Evolutionary conservation across 331 rosid genomes (phyloP).

Genomic region (Telfairia occidentalis): DNA sequence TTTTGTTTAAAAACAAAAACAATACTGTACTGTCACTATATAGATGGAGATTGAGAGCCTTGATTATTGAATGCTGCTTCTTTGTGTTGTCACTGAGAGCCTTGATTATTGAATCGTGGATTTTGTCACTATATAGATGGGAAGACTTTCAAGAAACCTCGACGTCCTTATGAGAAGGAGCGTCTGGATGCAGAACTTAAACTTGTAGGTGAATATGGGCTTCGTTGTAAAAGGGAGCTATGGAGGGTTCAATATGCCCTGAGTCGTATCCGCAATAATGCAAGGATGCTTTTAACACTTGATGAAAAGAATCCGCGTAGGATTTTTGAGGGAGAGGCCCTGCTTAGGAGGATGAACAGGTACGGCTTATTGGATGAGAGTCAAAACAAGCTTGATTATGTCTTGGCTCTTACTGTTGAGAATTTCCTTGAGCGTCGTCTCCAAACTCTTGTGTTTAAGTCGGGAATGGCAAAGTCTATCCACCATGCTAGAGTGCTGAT

Average conservation of each 20-base stretch:
- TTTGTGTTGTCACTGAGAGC: background rate
- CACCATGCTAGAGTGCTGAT: slow-evolving; percentile 16
- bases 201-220: slow-evolving; percentile 15
- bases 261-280: slow-evolving; percentile 16
- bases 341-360: slow-evolving; percentile 3
- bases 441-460: slow-evolving; percentile 12
- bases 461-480: slow-evolving; percentile 14
- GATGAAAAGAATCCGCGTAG: slow-evolving; percentile 17
- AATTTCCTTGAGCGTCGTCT: slow-evolving; percentile 18
- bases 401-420: slow-evolving; percentile 15
- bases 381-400: slow-evolving; percentile 19
- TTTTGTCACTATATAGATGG: background rate
- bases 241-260: slow-evolving; percentile 17
- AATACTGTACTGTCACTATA: too few relatives aligned
- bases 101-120: background rate
- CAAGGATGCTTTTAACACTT: slow-evolving; percentile 7
- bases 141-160: slow-evolving; percentile 15
- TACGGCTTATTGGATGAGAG: slow-evolving; percentile 6
- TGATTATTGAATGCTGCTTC: too few relatives aligned
- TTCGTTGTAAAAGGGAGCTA: slow-evolving; percentile 15
- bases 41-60: too few relatives aligned
- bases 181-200: slow-evolving; percentile 16
- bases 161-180: slow-evolving; percentile 18
- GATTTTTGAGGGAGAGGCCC: slow-evolving; percentile 15
- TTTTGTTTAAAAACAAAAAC: too few relatives aligned